These are phyloP conservation scores for Simplicillium aogashimaense DNA, from an alignment of 2,329 filamentous ascomycete genomes.

Conservation along the genomic window DNA sequence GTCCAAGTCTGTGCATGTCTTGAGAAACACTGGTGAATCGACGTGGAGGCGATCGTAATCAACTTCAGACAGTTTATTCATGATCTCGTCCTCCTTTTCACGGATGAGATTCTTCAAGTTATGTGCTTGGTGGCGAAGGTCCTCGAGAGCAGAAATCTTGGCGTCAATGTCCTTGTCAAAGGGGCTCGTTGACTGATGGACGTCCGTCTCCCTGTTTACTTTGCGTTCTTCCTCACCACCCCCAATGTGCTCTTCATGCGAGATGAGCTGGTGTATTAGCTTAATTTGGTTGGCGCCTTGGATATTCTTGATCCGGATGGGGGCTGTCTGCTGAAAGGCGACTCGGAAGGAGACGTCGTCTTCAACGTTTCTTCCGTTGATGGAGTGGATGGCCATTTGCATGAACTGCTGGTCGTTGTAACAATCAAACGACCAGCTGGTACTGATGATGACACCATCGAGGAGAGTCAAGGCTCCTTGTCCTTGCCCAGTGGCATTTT, in stretches of 20 bases:
- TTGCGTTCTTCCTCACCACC: neutral
- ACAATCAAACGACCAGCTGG: conserved; percentile 38
- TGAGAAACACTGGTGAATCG: conserved; percentile 7
- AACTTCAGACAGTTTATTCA: conserved; percentile 16
- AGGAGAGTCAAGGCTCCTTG: conserved; percentile 29
- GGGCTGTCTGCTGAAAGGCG: conserved; percentile 34
- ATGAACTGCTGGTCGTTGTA: conserved; percentile 30
- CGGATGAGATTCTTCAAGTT: conserved; percentile 31
- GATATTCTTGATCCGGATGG: conserved; percentile 30
- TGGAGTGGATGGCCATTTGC: conserved; percentile 28
- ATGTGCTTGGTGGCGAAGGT: conserved; percentile 28
- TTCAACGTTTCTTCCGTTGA: conserved; percentile 29
- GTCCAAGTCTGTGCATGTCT: conserved; percentile 28
- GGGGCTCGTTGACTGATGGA: conserved; percentile 5
- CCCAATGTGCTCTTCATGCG: neutral
- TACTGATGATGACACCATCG: conserved; percentile 26
- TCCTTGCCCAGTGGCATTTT: conserved; percentile 27
- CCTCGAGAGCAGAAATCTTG: conserved; percentile 33
- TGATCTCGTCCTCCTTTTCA: conserved; percentile 29
- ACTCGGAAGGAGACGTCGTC: conserved; percentile 28
- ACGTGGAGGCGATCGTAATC: conserved; percentile 9
- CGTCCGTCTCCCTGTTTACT: neutral
- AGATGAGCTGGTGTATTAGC: conserved; percentile 10
- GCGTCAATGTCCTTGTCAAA: conserved; percentile 23
- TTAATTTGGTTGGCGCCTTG: conserved; percentile 26